These are phyloP conservation scores for Sporobolomyces roseus DNA, from an alignment of 768 basidiomycete genomes.

Conservation along the genomic window DNA sequence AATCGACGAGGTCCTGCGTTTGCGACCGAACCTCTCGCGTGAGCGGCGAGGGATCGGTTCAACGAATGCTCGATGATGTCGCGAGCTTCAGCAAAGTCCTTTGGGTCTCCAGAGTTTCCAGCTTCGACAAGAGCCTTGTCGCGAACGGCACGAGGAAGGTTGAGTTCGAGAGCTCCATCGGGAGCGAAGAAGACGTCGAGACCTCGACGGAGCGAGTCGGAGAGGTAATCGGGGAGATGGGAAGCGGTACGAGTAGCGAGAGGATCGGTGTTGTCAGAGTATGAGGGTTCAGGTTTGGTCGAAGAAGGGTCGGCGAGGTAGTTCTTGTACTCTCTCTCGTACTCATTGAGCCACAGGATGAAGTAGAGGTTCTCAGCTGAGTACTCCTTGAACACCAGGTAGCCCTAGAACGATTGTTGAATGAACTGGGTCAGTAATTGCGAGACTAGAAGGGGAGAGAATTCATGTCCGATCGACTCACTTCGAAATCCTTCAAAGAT, in stretches of 20 bases:
- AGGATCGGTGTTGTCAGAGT: conserved; percentile 27
- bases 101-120: conserved; percentile 33
- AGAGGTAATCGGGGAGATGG: conserved; percentile 41
- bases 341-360: conserved; percentile 40
- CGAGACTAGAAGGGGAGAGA: background rate
- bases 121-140: conserved; percentile 39
- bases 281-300: background rate
- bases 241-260: conserved; percentile 19
- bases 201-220: conserved; percentile 37
- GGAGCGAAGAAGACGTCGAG: conserved; percentile 41
- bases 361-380: conserved; percentile 42
- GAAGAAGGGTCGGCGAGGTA: conserved; percentile 16
- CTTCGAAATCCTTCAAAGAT: conserved; percentile 40
- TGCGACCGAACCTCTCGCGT: conserved; percentile 24
- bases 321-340: conserved; percentile 34
- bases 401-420: conserved; percentile 13
- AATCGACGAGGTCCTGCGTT: conserved; percentile 38
- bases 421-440: background rate
- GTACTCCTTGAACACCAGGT: conserved; percentile 42
- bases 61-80: conserved; percentile 41
- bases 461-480: background rate
- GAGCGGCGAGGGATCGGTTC: conserved; percentile 25
- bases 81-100: conserved; percentile 37
- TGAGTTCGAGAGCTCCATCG: conserved; percentile 41
- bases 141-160: conserved; percentile 35